phyloP scores from a whole-genome alignment of 140 eudicot genomes.

The Cichorium intybus region DNA sequence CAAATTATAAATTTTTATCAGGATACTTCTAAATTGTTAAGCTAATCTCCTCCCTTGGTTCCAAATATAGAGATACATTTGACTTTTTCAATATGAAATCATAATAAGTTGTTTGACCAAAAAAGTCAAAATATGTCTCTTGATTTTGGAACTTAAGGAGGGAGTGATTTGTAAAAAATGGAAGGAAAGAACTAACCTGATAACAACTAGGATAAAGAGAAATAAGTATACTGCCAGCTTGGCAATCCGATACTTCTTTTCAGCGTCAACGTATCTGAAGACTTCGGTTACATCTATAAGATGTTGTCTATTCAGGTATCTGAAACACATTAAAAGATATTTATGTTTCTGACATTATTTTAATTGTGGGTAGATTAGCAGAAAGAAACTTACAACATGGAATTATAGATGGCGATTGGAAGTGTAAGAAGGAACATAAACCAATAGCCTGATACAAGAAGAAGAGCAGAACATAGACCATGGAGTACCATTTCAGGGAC shows the following conservation, averaged over 20 bases:
- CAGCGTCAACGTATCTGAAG: constrained; percentile 52
- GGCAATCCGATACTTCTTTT: constrained; percentile 64
- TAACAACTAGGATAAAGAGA: constrained; percentile 59
- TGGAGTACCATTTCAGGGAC: constrained; percentile 70
- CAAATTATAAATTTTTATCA: constrained; percentile 15
- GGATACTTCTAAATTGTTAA: neutral
- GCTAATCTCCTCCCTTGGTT: neutral
- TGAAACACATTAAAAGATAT: constrained; percentile 27
- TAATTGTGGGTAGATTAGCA: neutral
- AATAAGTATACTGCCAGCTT: constrained; percentile 57
- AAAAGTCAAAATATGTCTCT: constrained; percentile 16
- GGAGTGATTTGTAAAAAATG: neutral
- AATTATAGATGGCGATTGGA: constrained; percentile 50
- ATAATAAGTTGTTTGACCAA: neutral
- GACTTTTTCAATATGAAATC: constrained; percentile 14
- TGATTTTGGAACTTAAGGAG: neutral
- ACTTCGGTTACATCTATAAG: constrained; percentile 88
- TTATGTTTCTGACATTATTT: too few relatives aligned
- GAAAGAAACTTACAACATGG: constrained; percentile 49
- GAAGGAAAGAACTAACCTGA: constrained; percentile 45
- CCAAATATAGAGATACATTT: neutral
- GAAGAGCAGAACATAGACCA: constrained; percentile 50
- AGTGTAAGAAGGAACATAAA: constrained; percentile 70
- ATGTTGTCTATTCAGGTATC: constrained; percentile 62
- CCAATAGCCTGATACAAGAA: constrained; percentile 74